A percentile compares a stretch with the other conserved stretches of the same genome.
Evolutionary conservation across 352 stramenopile genomes (phyloP).

Genomic region (Sclerospora graminicola): DNA sequence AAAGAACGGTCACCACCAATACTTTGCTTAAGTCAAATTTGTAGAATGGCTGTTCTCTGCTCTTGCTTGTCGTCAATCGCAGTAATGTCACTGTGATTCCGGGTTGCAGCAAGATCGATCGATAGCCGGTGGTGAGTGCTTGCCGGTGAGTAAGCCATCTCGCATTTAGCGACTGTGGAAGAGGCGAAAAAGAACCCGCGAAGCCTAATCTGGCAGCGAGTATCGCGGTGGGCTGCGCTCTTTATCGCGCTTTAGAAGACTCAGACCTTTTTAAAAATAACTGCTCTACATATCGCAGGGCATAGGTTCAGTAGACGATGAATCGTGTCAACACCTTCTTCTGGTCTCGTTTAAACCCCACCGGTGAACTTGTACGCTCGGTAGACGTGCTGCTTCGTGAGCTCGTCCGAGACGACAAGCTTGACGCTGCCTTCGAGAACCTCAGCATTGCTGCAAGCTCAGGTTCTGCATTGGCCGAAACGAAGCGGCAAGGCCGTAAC

Average conservation of each 20-base stretch:
- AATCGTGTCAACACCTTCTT: conserved; percentile 76
- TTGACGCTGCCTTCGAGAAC: conserved; percentile 39
- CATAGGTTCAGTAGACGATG: conserved; percentile 11
- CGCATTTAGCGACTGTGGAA: conserved; percentile 13
- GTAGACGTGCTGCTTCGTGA: conserved; percentile 50
- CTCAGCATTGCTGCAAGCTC: conserved; percentile 28
- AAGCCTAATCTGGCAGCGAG: background rate
- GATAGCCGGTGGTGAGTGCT: background rate
- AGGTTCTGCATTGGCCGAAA: conserved; percentile 4
- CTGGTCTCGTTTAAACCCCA: conserved; percentile 60
- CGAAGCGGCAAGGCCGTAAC: conserved; percentile 15
- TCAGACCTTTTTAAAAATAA: conserved; percentile 4
- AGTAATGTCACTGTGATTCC: conserved; percentile 16
- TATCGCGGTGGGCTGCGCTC: conserved; percentile 3
- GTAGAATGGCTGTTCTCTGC: background rate
- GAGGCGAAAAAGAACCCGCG: conserved; percentile 7
- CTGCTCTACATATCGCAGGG: no score
- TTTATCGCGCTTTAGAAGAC: conserved; percentile 10
- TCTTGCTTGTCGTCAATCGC: conserved; percentile 9
- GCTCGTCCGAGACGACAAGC: conserved; percentile 49
- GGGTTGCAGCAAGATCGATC: conserved; percentile 13
- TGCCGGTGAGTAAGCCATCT: conserved; percentile 16
- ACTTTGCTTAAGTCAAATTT: conserved; percentile 6
- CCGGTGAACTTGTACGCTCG: conserved; percentile 60
- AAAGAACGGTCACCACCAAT: conserved; percentile 3